Evolutionary conservation across 805 yeast genomes (phyloP).

Genomic region (Maudiozyma serrabonitensis): DNA sequence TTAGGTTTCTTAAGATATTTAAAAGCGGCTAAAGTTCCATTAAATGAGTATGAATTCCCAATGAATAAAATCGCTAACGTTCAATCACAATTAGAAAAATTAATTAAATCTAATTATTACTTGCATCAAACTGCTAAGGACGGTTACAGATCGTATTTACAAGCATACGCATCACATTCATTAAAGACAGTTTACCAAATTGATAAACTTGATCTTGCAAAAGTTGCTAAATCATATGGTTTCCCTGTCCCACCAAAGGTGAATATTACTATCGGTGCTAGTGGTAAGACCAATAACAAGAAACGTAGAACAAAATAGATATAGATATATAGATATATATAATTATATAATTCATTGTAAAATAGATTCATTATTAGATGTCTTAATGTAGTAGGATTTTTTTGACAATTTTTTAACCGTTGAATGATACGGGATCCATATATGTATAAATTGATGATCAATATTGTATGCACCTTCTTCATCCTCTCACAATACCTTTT

Average conservation of each 20-base stretch:
- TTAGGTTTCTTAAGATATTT: constrained; percentile 89
- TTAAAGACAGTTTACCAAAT: constrained; percentile 93
- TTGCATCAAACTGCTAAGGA: constrained; percentile 93
- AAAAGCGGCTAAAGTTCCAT: constrained; percentile 94
- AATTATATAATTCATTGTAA: constrained; percentile 1
- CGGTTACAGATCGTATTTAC: constrained; percentile 92
- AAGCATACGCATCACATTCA: constrained; percentile 95
- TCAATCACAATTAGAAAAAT: constrained; percentile 84
- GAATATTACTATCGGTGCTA: constrained; percentile 89
- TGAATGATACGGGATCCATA: no score
- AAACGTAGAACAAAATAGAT: constrained; percentile 4
- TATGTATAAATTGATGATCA: no score
- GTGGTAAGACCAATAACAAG: constrained; percentile 46
- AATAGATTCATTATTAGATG: not conserved
- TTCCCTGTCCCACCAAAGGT: constrained; percentile 95
- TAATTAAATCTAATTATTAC: constrained; percentile 87
- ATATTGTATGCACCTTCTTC: no score
- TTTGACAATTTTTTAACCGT: no score
- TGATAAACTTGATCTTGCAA: constrained; percentile 85
- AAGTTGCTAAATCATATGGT: constrained; percentile 93
- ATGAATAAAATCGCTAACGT: constrained; percentile 89
- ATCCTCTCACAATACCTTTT: constrained; percentile 37
- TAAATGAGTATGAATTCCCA: constrained; percentile 96
- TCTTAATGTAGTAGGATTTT: no score
- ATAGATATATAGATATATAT: not conserved